phyloP scores from a whole-genome alignment of 2,329 filamentous ascomycete species.

The Sporothrix pseudoabietina region DNA sequence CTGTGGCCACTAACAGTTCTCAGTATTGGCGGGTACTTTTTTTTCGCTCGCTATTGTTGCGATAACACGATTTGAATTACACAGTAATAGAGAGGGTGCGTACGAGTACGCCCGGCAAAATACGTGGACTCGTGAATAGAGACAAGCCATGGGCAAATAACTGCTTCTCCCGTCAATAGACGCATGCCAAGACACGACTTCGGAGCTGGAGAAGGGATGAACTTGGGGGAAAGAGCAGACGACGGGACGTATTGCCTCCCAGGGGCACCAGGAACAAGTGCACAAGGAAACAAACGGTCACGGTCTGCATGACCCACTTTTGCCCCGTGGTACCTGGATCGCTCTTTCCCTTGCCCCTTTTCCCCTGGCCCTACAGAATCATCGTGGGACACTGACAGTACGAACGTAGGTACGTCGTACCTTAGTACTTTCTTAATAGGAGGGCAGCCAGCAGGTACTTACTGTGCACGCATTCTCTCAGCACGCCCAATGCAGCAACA shows the following conservation, averaged over 20 bases:
- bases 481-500: slow-evolving; percentile 8
- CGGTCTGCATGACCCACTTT: slow-evolving; percentile 19
- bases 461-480: not conserved
- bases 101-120: not conserved
- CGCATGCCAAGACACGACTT: not conserved
- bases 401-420: too few species aligned
- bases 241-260: not conserved
- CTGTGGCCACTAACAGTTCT: not conserved
- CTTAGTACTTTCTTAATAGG: slow-evolving; percentile 5
- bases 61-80: too few species aligned
- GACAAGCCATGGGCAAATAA: not conserved
- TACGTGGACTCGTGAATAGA: slow-evolving; percentile 2
- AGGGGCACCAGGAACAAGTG: not conserved
- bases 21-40: not conserved
- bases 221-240: slow-evolving; percentile 2
- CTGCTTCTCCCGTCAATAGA: not conserved
- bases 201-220: not conserved
- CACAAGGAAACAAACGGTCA: slow-evolving; percentile 21
- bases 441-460: not conserved
- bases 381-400: not conserved
- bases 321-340: slow-evolving; percentile 25
- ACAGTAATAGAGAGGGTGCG: not conserved
- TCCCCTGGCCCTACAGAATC: slow-evolving; percentile 23
- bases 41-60: not conserved
- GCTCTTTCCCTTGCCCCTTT: slow-evolving; percentile 17